Conservation (phyloP, 352 stramenopile genomes). For the Sclerospora graminicola region DNA sequence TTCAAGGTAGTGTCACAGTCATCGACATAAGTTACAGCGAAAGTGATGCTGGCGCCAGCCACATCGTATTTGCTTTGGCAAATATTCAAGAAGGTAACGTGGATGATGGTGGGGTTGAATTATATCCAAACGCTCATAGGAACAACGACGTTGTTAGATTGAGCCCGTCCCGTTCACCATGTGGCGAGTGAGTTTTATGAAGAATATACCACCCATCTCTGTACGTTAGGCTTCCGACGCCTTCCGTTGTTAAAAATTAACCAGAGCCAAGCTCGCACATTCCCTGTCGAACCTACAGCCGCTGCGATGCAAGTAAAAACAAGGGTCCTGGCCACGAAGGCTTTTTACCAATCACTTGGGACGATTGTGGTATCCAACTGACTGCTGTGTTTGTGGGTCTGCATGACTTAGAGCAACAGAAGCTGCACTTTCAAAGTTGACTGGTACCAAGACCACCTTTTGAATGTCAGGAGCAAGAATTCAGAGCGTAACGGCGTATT, state of each 20-base stretch:
- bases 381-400: constrained; percentile 51
- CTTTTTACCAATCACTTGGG: constrained; percentile 66
- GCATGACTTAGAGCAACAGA: constrained; percentile 51
- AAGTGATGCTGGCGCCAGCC: no score
- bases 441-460: constrained; percentile 7
- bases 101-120: no score
- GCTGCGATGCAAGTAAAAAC: constrained; percentile 9
- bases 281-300: constrained; percentile 6
- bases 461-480: constrained; percentile 29
- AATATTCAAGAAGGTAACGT: no score
- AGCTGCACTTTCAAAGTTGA: constrained; percentile 42
- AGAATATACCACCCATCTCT: constrained; percentile 48
- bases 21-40: no score
- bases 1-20: no score
- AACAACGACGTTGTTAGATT: no score
- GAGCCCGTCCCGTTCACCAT: no score
- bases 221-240: constrained; percentile 52
- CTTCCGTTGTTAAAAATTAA: constrained; percentile 27
- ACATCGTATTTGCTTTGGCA: no score
- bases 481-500: constrained; percentile 33
- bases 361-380: constrained; percentile 56
- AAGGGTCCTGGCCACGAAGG: constrained; percentile 31
- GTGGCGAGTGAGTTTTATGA: constrained; percentile 66
- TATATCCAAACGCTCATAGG: no score
- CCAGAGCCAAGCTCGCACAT: constrained; percentile 13